phyloP scores from a whole-genome alignment of 2,329 filamentous ascomycete species.

The Apiospora arundinis region DNA sequence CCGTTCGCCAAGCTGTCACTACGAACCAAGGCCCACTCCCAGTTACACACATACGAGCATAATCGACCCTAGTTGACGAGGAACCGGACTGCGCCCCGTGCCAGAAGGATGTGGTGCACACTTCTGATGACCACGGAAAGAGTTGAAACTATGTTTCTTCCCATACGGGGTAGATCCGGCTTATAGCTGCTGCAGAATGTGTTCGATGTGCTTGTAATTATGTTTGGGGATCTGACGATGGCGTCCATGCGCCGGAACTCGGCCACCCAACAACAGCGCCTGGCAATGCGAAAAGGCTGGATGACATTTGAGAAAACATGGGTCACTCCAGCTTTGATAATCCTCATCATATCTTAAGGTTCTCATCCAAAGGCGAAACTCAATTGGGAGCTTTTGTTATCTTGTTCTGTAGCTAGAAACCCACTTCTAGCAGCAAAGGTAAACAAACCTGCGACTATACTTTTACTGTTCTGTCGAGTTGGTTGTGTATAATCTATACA shows the following conservation, averaged over 20 bases:
- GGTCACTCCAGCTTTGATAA: no score
- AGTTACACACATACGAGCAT: constrained; percentile 15
- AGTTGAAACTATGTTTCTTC: constrained; percentile 5
- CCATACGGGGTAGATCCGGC: background rate
- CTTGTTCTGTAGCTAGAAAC: background rate
- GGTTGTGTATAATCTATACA: background rate
- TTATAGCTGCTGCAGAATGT: background rate
- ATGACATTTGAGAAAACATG: background rate
- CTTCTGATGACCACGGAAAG: background rate
- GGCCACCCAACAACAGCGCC: background rate
- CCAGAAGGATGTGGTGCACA: background rate
- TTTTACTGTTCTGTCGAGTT: background rate
- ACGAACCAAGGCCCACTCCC: background rate
- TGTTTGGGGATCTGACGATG: constrained; percentile 9
- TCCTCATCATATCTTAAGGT: background rate
- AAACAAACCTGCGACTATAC: background rate
- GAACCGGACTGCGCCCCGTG: background rate
- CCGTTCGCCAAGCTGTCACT: constrained; percentile 12
- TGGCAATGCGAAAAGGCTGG: background rate
- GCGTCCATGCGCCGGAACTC: background rate
- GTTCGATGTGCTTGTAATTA: constrained; percentile 11
- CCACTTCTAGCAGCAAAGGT: background rate
- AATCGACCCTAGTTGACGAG: background rate
- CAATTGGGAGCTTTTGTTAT: background rate
- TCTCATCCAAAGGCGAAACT: background rate